These are phyloP conservation scores for Saprolegnia parasitica DNA, from an alignment of 352 stramenopile species.

Conservation along the genomic window DNA sequence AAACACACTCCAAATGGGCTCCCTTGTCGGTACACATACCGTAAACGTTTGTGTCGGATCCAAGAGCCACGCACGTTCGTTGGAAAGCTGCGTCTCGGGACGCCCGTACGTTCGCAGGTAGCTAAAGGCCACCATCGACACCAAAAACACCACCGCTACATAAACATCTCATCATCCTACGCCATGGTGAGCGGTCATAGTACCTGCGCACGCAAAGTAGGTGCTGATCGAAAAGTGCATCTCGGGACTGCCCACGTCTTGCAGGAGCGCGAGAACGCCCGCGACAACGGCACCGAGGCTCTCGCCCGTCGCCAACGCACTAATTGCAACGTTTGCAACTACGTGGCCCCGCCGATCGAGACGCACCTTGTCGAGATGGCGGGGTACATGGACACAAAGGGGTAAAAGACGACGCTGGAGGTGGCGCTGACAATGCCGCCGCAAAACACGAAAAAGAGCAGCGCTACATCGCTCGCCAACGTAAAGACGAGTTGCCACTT, in stretches of 20 bases:
- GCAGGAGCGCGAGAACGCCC: slow-evolving; percentile 49
- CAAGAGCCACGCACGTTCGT: not conserved
- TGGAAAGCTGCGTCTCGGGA: not conserved
- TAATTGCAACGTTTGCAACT: not conserved
- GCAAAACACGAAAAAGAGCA: slow-evolving; percentile 57
- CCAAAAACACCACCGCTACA: slow-evolving; percentile 15
- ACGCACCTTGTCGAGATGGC: slow-evolving; percentile 47
- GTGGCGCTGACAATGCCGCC: slow-evolving; percentile 64
- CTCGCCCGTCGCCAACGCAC: slow-evolving; percentile 54
- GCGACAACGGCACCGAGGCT: slow-evolving; percentile 56
- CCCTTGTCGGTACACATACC: not conserved
- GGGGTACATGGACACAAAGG: slow-evolving; percentile 61
- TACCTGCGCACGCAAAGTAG: slow-evolving; percentile 62
- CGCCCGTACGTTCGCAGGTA: slow-evolving; percentile 36
- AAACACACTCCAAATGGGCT: not conserved
- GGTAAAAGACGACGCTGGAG: slow-evolving; percentile 71
- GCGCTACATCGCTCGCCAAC: slow-evolving; percentile 32
- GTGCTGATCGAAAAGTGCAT: slow-evolving; percentile 52
- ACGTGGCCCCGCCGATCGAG: too few species aligned
- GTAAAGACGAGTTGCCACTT: not conserved
- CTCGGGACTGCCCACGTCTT: slow-evolving; percentile 41
- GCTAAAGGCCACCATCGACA: slow-evolving; percentile 47
- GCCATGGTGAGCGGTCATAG: not conserved
- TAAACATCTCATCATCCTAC: slow-evolving; percentile 39
- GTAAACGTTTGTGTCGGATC: not conserved